phyloP scores from a whole-genome alignment of 1,284 basidiomycete genomes.

The Moesziomyces sp. region DNA sequence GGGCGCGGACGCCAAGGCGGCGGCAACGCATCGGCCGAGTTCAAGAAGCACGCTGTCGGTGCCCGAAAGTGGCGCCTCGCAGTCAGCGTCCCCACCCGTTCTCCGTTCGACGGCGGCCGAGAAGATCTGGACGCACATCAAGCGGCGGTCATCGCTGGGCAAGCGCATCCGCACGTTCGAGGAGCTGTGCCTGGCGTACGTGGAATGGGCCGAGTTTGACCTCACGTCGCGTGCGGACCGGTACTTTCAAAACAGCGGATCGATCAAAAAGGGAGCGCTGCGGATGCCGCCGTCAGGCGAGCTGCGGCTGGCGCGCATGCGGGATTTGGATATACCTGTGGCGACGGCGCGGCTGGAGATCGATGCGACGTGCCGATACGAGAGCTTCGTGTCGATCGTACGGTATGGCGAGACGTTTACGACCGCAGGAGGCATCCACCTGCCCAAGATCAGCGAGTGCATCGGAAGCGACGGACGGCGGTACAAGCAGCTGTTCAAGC shows the following conservation, averaged over 20 bases:
- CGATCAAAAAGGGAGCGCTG: constrained; percentile 40
- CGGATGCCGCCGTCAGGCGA: constrained; percentile 38
- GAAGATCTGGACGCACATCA: constrained; percentile 76
- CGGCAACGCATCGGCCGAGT: constrained; percentile 9
- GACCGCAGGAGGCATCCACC: constrained; percentile 81
- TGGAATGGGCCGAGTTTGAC: constrained; percentile 81
- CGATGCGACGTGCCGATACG: constrained; percentile 74
- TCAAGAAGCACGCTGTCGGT: constrained; percentile 15
- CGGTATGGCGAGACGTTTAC: constrained; percentile 72
- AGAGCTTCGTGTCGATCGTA: constrained; percentile 75
- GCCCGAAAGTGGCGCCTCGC: not conserved
- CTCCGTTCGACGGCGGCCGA: constrained; percentile 76
- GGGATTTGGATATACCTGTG: constrained; percentile 73
- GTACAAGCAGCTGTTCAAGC: constrained; percentile 94
- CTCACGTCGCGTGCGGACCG: constrained; percentile 67
- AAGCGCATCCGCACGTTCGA: constrained; percentile 75
- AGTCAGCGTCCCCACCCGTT: constrained; percentile 25
- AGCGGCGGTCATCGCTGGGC: constrained; percentile 68
- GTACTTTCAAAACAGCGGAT: constrained; percentile 35
- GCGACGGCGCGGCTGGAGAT: constrained; percentile 79
- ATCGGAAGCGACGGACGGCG: constrained; percentile 76
- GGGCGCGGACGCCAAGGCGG: constrained; percentile 34
- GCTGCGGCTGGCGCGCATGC: constrained; percentile 34
- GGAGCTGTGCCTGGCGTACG: constrained; percentile 77
- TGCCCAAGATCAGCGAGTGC: constrained; percentile 84